phyloP scores from a whole-genome alignment of 2,329 filamentous ascomycete genomes.

The Claviceps purpurea region DNA sequence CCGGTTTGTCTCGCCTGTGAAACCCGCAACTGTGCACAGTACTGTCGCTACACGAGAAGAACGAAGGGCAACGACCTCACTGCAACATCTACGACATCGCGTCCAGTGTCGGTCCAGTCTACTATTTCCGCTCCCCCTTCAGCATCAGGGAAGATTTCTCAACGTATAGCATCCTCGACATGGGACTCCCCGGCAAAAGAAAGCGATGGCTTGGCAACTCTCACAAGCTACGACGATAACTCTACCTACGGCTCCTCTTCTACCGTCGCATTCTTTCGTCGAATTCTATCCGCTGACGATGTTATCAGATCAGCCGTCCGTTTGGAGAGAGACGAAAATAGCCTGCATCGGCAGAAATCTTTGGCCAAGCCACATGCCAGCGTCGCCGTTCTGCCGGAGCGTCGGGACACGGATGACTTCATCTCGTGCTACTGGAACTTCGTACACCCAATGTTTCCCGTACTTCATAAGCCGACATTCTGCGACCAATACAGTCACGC shows the following conservation, averaged over 20 bases:
- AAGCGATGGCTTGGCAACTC: slow-evolving; percentile 3
- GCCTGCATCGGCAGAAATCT: background rate
- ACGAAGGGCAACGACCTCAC: background rate
- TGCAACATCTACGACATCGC: background rate
- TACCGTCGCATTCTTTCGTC: slow-evolving; percentile 3
- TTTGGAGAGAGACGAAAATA: background rate
- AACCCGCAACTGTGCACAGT: background rate
- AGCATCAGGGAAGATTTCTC: background rate
- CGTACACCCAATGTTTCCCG: slow-evolving; percentile 1
- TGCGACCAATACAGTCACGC: background rate
- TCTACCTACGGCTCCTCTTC: slow-evolving; percentile 3
- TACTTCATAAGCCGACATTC: slow-evolving; percentile 2
- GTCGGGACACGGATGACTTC: background rate
- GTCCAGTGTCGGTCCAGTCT: background rate
- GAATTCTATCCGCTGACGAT: background rate
- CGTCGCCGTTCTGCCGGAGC: background rate
- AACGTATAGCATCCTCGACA: background rate
- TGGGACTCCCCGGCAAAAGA: slow-evolving; percentile 1
- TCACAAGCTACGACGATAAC: slow-evolving; percentile 2
- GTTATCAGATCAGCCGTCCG: background rate
- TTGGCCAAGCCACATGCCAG: background rate
- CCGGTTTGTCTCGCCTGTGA: slow-evolving; percentile 2
- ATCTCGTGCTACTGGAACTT: slow-evolving; percentile 4
- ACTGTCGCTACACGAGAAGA: slow-evolving; percentile 1
- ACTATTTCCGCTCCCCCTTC: background rate